A percentile compares a stretch with the other conserved stretches of the same genome.
phyloP scores from a whole-genome alignment of 2,329 filamentous ascomycete genomes.

The Bipolaris cookei region DNA sequence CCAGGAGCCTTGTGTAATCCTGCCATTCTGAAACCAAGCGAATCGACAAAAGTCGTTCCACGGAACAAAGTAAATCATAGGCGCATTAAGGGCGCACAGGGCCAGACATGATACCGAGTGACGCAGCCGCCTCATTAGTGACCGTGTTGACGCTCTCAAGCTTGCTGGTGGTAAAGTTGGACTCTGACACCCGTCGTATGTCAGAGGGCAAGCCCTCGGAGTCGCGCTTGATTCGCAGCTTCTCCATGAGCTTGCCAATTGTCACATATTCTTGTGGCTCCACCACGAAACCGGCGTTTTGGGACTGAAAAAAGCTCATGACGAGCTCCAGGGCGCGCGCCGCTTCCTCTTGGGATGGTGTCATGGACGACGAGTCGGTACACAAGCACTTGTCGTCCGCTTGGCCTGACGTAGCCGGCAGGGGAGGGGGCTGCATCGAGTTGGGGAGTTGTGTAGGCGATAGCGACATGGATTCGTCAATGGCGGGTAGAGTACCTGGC shows the following conservation, averaged over 20 bases:
- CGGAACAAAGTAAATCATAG: conserved; percentile 21
- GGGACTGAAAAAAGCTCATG: conserved; percentile 78
- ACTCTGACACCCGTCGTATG: conserved; percentile 47
- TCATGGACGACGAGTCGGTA: conserved; percentile 58
- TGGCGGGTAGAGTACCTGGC: conserved; percentile 45
- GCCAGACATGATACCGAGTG: conserved; percentile 13
- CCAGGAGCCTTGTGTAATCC: conserved; percentile 27
- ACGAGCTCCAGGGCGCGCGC: conserved; percentile 80
- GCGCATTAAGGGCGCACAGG: conserved; percentile 17
- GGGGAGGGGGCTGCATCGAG: conserved; percentile 56
- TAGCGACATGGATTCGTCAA: conserved; percentile 52
- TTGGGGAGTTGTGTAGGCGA: conserved; percentile 46
- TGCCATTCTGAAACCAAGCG: conserved; percentile 24
- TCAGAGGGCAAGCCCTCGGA: conserved; percentile 41
- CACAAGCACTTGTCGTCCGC: conserved; percentile 29
- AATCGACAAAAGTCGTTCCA: conserved; percentile 12
- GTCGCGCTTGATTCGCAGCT: conserved; percentile 72
- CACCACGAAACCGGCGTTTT: conserved; percentile 71
- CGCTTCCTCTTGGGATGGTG: conserved; percentile 82
- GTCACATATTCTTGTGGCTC: conserved; percentile 79
- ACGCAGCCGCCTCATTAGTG: conserved; percentile 28
- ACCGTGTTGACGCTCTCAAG: conserved; percentile 40
- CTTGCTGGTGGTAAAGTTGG: conserved; percentile 40
- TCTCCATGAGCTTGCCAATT: conserved; percentile 84
- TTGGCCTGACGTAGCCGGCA: conserved; percentile 49